These are phyloP conservation scores for Syzygium aromaticum DNA, from an alignment of 345 rosid species.

Conservation along the genomic window DNA sequence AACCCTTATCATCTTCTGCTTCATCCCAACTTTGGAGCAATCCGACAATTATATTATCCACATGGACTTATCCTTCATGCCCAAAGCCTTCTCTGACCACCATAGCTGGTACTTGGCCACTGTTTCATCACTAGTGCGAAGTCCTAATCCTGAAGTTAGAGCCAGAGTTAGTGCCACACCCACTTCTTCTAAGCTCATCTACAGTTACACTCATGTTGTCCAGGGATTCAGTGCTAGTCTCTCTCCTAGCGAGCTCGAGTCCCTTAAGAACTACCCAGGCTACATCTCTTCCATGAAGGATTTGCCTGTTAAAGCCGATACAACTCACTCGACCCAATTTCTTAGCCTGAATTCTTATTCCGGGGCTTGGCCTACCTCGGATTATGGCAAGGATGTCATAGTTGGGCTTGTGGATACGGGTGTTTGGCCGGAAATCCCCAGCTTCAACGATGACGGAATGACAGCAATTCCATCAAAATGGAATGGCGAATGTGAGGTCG, in stretches of 20 bases:
- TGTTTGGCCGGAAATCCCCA: conserved; percentile 44
- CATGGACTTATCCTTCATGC: conserved; percentile 42
- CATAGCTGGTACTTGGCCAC: conserved; percentile 31
- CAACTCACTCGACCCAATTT: conserved; percentile 28
- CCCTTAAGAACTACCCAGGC: conserved; percentile 24
- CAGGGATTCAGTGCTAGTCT: conserved; percentile 35
- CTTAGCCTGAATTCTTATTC: conserved; percentile 18
- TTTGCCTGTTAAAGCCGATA: conserved; percentile 18
- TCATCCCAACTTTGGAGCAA: conserved; percentile 1
- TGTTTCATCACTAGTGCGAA: conserved; percentile 11
- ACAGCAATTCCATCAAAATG: conserved; percentile 23
- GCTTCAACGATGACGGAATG: conserved; percentile 38
- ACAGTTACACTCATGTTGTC: conserved; percentile 27
- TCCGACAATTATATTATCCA: conserved; percentile 30
- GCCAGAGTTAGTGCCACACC: background rate
- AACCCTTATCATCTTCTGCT: background rate
- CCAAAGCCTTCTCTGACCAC: conserved; percentile 23
- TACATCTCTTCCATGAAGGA: conserved; percentile 22
- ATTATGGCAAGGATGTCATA: conserved; percentile 31
- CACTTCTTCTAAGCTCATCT: conserved; percentile 12
- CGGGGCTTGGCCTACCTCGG: conserved; percentile 24
- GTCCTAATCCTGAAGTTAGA: background rate
- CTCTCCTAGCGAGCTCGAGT: conserved; percentile 20
- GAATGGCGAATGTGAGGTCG: conserved; percentile 40
- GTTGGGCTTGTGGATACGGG: conserved; percentile 39